A percentile compares a stretch with the other conserved stretches of the same genome.
These are phyloP conservation scores for Astrocystis sublimbata DNA, from an alignment of 495 filamentous ascomycete species.

Conservation along the genomic window DNA sequence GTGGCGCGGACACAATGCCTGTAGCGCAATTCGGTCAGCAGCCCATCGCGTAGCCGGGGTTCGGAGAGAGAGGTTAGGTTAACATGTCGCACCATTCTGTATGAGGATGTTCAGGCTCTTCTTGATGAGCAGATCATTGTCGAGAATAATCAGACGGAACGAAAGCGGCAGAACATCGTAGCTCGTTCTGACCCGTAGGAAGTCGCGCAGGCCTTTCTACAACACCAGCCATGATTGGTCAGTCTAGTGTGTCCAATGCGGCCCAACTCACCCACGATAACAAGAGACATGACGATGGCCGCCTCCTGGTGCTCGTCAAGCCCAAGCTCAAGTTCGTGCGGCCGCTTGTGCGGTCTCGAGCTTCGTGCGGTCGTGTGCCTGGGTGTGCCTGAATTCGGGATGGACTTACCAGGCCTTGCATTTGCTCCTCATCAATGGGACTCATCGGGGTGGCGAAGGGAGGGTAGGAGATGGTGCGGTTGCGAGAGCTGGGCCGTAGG, in stretches of 20 bases:
- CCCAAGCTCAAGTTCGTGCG: neutral
- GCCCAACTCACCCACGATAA: neutral
- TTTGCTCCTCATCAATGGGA: conserved; percentile 85
- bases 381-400: conserved; percentile 5
- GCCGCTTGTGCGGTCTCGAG: neutral
- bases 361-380: neutral
- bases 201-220: conserved; percentile 88
- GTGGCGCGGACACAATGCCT: conserved; percentile 97
- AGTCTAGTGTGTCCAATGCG: conserved; percentile 8
- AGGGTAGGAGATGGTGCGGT: conserved; percentile 43
- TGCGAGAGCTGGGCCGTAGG: conserved; percentile 65
- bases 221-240: neutral
- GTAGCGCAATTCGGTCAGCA: conserved; percentile 23
- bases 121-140: conserved; percentile 91
- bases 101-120: conserved; percentile 95
- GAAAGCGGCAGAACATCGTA: conserved; percentile 99
- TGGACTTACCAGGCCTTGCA: conserved; percentile 80
- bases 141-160: conserved; percentile 93
- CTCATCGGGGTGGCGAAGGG: conserved; percentile 60
- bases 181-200: conserved; percentile 92
- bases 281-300: neutral
- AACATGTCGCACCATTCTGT: conserved; percentile 74
- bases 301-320: neutral
- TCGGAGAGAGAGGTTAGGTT: neutral
- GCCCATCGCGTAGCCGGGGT: neutral